phyloP scores from a whole-genome alignment of 345 rosid genomes.

The Pistacia atlantica region DNA sequence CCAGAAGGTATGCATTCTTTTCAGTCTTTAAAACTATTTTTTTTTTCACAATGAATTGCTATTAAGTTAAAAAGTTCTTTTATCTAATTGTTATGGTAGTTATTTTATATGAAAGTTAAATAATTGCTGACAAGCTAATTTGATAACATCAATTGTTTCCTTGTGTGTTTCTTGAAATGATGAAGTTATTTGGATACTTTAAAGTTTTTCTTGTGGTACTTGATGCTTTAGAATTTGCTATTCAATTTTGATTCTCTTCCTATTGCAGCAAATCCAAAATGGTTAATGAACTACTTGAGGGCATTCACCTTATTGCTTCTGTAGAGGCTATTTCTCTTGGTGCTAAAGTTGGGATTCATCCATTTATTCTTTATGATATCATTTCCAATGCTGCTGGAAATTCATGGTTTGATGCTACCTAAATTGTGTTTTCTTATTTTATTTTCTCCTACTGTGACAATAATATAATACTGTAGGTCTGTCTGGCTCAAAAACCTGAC shows the following conservation, averaged over 20 bases:
- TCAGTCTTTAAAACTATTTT: background rate
- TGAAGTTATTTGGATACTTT: background rate
- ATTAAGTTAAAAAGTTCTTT: background rate
- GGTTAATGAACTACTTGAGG: constrained; percentile 84
- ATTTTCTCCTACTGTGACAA: background rate
- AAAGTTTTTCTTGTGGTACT: background rate
- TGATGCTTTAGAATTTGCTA: constrained; percentile 7
- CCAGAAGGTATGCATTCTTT: constrained; percentile 65
- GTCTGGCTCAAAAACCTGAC: too few species aligned
- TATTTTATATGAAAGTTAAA: background rate
- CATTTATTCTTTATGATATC: constrained; percentile 92
- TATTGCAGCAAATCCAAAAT: constrained; percentile 68
- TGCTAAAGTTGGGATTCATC: constrained; percentile 72
- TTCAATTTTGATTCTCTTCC: constrained; percentile 13
- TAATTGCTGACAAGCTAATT: background rate
- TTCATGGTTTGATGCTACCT: constrained; percentile 68
- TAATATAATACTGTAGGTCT: background rate
- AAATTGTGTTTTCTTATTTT: constrained; percentile 9
- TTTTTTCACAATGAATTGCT: background rate
- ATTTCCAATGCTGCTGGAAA: constrained; percentile 98
- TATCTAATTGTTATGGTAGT: background rate
- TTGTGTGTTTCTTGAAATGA: background rate
- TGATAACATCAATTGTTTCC: background rate
- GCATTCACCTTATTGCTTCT: constrained; percentile 85
- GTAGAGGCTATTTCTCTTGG: constrained; percentile 89